Evolutionary conservation across 345 rosid species (phyloP), one percentile per base, ranked within the genome.

Genomic region (Melastoma malabathricum): DNA sequence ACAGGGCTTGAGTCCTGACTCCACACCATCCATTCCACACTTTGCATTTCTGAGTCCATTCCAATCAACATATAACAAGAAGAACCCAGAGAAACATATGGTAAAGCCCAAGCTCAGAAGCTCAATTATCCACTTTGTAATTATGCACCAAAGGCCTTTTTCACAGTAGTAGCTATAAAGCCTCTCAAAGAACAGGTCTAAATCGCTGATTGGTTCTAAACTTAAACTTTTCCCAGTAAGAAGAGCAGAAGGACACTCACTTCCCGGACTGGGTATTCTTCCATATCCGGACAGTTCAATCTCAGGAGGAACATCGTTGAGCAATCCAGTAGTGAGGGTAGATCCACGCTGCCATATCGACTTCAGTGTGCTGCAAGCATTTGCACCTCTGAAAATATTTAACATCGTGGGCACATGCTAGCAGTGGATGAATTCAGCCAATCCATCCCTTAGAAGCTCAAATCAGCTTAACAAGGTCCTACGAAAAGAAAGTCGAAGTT

Each of bases 21-120:
- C 97, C 63, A 93, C 86, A 3, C 97, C 97, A 76, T 93, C 89
- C 92, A 93, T 81, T 23, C 99, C 99, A 66, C 99, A 93, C 64
- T 93, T 93, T 34, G 99, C 99, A 68, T 88, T 88, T 56, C 86
- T 79, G 61, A 93, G 96, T 65, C 97, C 99, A 81, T 80, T 72
- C 97, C 97, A 93, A 60, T 93, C 94, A 60, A 93, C 97, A 71
- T 64, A 93, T 51, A 93, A 51, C 54, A 93, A 82, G 78, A 88
- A 83, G 60, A 93, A 85, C n/a, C 87, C 95, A 0, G 99, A 93
- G 79, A 93, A 88, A 76, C 84, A 80, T 53, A 93, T 85, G 57
- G 83, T 81, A 63, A 93, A 93, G 48, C 85, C 96, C 41, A 93
- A 68, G 75, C 81, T 85, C 45, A 93, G 69, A 56, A 88, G 96